These are phyloP conservation scores for Clonostachys chloroleuca DNA, from an alignment of 2,329 filamentous ascomycete genomes.

Conservation along the genomic window DNA sequence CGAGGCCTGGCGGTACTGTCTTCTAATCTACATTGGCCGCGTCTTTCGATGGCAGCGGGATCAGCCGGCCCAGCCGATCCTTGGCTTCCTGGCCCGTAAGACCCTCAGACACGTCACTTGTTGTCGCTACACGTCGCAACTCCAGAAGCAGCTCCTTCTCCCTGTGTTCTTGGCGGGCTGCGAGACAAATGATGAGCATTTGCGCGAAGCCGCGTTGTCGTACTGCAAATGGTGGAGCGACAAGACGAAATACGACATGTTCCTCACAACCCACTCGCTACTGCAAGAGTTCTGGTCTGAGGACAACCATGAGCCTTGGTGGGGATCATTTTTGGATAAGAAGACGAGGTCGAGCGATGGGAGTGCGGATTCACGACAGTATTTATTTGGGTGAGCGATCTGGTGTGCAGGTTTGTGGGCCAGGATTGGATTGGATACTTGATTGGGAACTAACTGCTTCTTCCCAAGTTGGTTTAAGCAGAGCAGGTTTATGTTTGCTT, in stretches of 20 bases:
- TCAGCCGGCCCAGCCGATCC: constrained; percentile 2
- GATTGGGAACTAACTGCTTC: not conserved
- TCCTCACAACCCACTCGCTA: constrained; percentile 8
- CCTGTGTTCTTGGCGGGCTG: constrained; percentile 24
- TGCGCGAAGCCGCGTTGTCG: constrained; percentile 12
- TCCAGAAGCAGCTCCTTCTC: constrained; percentile 27
- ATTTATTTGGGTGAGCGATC: not conserved
- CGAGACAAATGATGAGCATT: constrained; percentile 14
- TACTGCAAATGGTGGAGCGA: constrained; percentile 24
- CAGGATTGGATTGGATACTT: not conserved
- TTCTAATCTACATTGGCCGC: constrained; percentile 21
- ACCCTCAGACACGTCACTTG: constrained; percentile 20
- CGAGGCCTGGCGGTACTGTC: constrained; percentile 23
- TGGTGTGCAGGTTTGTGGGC: not conserved
- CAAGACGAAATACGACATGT: constrained; percentile 23
- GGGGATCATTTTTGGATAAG: not conserved
- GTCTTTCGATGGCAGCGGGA: constrained; percentile 16
- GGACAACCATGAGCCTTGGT: not conserved
- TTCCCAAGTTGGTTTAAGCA: not conserved
- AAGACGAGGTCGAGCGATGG: not conserved
- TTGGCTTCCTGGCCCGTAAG: constrained; percentile 15
- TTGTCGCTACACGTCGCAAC: constrained; percentile 16
- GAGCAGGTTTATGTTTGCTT: not conserved
- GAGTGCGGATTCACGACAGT: not conserved
- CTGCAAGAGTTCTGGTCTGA: constrained; percentile 12